Evolutionary conservation across 495 filamentous ascomycete species (phyloP).

Genomic region (Aspergillus asperescens): DNA sequence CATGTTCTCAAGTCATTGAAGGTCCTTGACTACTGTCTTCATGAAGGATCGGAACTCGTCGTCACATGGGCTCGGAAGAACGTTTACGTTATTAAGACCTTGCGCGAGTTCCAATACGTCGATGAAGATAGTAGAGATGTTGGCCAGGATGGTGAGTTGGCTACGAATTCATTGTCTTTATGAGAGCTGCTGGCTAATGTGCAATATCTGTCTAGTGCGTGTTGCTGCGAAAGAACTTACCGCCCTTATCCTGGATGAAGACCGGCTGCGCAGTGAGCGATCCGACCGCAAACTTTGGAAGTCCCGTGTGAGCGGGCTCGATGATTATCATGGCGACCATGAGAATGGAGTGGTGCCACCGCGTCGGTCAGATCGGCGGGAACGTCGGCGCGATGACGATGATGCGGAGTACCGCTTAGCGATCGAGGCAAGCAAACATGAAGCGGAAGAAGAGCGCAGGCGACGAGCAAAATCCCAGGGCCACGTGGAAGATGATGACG

Average conservation of each 20-base stretch:
- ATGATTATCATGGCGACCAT: slow-evolving; percentile 53
- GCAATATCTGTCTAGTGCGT: slow-evolving; percentile 60
- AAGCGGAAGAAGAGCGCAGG: slow-evolving; percentile 88
- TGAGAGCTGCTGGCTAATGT: neutral
- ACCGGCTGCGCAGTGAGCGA: slow-evolving; percentile 84
- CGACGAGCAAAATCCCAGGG: slow-evolving; percentile 54
- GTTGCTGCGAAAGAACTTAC: slow-evolving; percentile 96
- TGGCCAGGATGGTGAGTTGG: slow-evolving; percentile 76
- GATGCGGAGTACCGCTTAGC: slow-evolving; percentile 90
- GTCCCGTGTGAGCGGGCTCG: slow-evolving; percentile 86
- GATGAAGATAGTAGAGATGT: slow-evolving; percentile 95
- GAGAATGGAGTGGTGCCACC: slow-evolving; percentile 34
- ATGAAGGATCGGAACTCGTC: slow-evolving; percentile 93
- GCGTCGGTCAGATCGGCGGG: slow-evolving; percentile 40
- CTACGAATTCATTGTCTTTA: neutral
- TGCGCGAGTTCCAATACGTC: slow-evolving; percentile 92
- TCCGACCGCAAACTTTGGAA: slow-evolving; percentile 95
- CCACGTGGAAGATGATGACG: slow-evolving; percentile 59
- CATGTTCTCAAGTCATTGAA: slow-evolving; percentile 98
- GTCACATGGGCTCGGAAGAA: slow-evolving; percentile 98
- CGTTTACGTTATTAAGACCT: slow-evolving; percentile 96
- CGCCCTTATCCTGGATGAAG: slow-evolving; percentile 89
- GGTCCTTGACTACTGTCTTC: slow-evolving; percentile 95
- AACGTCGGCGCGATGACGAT: slow-evolving; percentile 65
- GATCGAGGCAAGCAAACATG: slow-evolving; percentile 91